Percentiles rank a stretch among this genome's conserved stretches.
These are phyloP conservation scores for Crotalaria pallida DNA, from an alignment of 306 rosid genomes.

Conservation along the genomic window DNA sequence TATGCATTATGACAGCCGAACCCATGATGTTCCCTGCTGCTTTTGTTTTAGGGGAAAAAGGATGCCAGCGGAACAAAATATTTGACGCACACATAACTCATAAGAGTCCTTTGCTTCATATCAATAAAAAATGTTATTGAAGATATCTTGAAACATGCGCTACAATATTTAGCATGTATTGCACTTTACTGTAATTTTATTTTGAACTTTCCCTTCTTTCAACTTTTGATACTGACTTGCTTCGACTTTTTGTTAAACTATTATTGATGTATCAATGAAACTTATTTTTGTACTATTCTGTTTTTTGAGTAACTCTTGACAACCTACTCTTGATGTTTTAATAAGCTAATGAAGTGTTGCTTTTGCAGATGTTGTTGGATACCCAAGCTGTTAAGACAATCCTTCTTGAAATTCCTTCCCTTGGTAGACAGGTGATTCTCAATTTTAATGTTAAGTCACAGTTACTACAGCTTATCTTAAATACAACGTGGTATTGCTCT, in stretches of 20 bases:
- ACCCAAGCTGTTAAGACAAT: slow-evolving; percentile 98
- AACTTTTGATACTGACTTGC: neutral
- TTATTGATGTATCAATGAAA: neutral
- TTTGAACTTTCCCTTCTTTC: neutral
- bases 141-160: neutral
- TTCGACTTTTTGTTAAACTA: neutral
- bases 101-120: neutral
- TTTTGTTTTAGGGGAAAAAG: neutral
- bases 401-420: slow-evolving; percentile 95
- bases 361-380: slow-evolving; percentile 90
- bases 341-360: slow-evolving; percentile 20
- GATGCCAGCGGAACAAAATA: neutral
- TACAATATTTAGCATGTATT: slow-evolving; percentile 6
- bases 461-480: slow-evolving; percentile 2
- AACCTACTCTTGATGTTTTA: slow-evolving; percentile 8
- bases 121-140: neutral
- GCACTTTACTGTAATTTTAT: neutral
- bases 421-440: slow-evolving; percentile 81
- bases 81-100: neutral
- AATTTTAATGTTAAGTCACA: neutral
- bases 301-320: slow-evolving; percentile 6
- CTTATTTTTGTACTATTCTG: neutral
- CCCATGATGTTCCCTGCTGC: neutral
- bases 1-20: no score
- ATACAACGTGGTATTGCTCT: neutral